Conservation (phyloP, 1,139 yeast genomes). For the Yamadazyma taylorii region DNA sequence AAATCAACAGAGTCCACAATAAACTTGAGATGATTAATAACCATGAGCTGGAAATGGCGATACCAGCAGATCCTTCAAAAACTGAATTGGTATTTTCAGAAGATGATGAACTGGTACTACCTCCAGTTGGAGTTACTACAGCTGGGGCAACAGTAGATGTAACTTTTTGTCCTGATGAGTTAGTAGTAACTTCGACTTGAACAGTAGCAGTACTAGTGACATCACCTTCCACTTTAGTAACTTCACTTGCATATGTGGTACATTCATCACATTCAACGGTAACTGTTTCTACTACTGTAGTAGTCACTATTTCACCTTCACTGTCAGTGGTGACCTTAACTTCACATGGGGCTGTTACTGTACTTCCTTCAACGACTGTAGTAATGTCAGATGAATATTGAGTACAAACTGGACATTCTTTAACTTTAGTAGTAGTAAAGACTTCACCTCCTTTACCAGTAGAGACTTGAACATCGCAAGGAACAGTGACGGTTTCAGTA, state of each 20-base stretch:
- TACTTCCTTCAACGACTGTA: conserved; percentile 5
- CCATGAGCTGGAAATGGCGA: neutral
- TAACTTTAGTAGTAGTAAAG: conserved; percentile 15
- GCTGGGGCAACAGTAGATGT: conserved; percentile 1
- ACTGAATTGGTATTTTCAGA: neutral
- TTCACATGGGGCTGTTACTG: conserved; percentile 11
- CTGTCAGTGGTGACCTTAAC: conserved; percentile 9
- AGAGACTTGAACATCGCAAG: conserved; percentile 10
- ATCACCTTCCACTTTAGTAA: neutral
- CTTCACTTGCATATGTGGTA: neutral
- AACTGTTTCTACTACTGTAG: conserved; percentile 14
- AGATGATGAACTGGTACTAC: neutral
- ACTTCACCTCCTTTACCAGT: conserved; percentile 6
- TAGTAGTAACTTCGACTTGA: neutral
- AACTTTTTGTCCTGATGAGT: neutral
- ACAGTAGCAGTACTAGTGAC: neutral
- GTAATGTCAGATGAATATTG: neutral
- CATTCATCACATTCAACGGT: neutral
- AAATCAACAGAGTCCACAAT: neutral
- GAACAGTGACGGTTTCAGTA: conserved; percentile 10
- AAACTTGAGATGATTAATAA: neutral
- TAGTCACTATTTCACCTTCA: conserved; percentile 5
- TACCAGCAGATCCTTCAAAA: neutral
- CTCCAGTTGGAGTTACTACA: neutral
- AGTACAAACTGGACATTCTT: neutral